Percentiles rank a stretch among this genome's conserved stretches.
These are phyloP conservation scores for Trichoderma sp. DNA, from an alignment of 2,329 filamentous ascomycete genomes.

Conservation along the genomic window DNA sequence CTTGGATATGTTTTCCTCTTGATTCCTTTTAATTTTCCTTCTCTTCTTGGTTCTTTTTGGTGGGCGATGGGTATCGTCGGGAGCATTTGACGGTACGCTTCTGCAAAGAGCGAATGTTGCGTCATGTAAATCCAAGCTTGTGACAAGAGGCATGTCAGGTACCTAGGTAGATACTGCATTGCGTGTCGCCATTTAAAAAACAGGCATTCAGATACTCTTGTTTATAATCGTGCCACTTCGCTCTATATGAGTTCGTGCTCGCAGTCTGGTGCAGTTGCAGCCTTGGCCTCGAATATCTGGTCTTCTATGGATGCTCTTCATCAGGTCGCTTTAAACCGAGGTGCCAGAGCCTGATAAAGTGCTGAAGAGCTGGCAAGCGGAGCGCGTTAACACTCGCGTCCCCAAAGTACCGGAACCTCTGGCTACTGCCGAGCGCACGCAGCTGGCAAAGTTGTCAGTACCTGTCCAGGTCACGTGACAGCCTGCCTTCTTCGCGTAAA, in stretches of 20 bases:
- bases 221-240: too few species aligned
- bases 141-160: too few species aligned
- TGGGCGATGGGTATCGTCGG: conserved; percentile 8
- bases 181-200: conserved; percentile 12
- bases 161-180: conserved; percentile 22
- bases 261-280: too few species aligned
- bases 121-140: conserved; percentile 20
- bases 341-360: too few species aligned
- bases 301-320: too few species aligned
- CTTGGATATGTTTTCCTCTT: conserved; percentile 5
- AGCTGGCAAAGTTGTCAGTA: background rate
- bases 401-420: conserved; percentile 15
- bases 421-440: too few species aligned
- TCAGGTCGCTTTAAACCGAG: too few species aligned
- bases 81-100: conserved; percentile 22
- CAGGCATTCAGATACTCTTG: background rate
- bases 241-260: too few species aligned
- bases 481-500: conserved; percentile 45
- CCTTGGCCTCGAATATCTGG: too few species aligned
- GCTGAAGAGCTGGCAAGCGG: too few species aligned
- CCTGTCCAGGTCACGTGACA: conserved; percentile 39
- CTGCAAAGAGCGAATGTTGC: conserved; percentile 24
- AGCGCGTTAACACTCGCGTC: background rate
- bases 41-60: background rate
- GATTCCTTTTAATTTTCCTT: conserved; percentile 17